Conservation (phyloP, 2,329 filamentous ascomycete genomes). For the Teratosphaeria pseudoeucalypti region DNA sequence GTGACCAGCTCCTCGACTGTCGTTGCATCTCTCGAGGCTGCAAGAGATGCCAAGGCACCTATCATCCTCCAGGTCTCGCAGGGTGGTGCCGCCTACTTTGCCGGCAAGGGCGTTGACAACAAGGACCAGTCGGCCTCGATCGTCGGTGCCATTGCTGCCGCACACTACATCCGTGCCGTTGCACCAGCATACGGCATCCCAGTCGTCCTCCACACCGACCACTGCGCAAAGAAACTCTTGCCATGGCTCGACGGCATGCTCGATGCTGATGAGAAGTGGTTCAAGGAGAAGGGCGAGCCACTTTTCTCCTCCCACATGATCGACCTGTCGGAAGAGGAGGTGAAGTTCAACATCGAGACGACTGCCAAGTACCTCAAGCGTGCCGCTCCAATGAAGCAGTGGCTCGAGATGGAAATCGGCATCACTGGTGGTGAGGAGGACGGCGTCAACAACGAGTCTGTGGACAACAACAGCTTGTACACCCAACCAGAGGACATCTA, state of each 20-base stretch:
- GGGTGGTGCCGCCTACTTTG: conserved; percentile 65
- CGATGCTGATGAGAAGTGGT: conserved; percentile 86
- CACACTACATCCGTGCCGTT: conserved; percentile 84
- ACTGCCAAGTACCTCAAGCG: conserved; percentile 91
- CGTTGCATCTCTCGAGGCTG: conserved; percentile 84
- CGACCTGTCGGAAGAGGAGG: conserved; percentile 83
- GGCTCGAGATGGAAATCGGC: conserved; percentile 96
- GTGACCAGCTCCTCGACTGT: conserved; percentile 86
- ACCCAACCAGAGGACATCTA: conserved; percentile 96
- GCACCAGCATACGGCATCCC: conserved; percentile 82
- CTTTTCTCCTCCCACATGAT: conserved; percentile 99
- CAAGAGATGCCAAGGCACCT: conserved; percentile 80
- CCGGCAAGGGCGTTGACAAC: conserved; percentile 63
- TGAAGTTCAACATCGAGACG: conserved; percentile 84
- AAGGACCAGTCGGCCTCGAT: conserved; percentile 79
- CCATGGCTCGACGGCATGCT: conserved; percentile 96
- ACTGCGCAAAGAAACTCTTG: conserved; percentile 98
- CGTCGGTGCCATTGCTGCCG: conserved; percentile 74
- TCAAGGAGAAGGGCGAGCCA: conserved; percentile 85
- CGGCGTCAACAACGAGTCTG: conserved; percentile 95
- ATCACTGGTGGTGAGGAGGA: conserved; percentile 98
- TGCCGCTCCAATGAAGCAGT: conserved; percentile 93
- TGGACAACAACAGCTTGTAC: conserved; percentile 95
- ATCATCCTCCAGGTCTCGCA: conserved; percentile 90
- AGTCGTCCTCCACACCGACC: conserved; percentile 91